These are phyloP conservation scores for Mallotus repandus DNA, from an alignment of 441 rosid genomes.

Conservation along the genomic window DNA sequence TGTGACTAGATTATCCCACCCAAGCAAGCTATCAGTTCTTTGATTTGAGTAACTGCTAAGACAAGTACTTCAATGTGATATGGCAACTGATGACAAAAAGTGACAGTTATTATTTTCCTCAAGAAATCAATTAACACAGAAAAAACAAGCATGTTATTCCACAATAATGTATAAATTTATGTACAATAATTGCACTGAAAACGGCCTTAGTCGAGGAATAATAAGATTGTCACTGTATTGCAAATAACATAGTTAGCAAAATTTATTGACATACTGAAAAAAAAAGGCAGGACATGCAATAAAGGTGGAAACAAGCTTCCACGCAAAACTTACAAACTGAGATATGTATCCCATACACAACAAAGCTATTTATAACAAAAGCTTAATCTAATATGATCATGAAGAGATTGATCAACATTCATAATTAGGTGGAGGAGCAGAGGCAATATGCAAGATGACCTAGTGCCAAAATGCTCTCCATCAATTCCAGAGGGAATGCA, in stretches of 20 bases:
- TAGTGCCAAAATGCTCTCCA: constrained; percentile 44
- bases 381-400: constrained; percentile 78
- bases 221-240: constrained; percentile 52
- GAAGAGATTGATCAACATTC: constrained; percentile 64
- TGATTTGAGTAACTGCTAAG: no score
- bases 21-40: no score
- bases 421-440: constrained; percentile 69
- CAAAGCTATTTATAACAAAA: constrained; percentile 15
- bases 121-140: no score
- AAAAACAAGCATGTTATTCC: no score
- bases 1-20: no score
- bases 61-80: no score
- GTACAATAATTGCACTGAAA: background rate
- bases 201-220: background rate
- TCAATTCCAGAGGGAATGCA: constrained; percentile 55
- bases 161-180: no score
- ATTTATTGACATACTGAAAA: constrained; percentile 76
- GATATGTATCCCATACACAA: constrained; percentile 2
- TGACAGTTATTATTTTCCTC: no score
- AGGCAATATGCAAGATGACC: constrained; percentile 54
- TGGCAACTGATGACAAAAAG: no score
- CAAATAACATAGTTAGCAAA: constrained; percentile 76
- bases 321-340: background rate
- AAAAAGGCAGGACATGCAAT: constrained; percentile 24
- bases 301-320: constrained; percentile 13